Conservation (phyloP, 1,139 yeast genomes). For the Hemisphaericaspora subhashii region DNA sequence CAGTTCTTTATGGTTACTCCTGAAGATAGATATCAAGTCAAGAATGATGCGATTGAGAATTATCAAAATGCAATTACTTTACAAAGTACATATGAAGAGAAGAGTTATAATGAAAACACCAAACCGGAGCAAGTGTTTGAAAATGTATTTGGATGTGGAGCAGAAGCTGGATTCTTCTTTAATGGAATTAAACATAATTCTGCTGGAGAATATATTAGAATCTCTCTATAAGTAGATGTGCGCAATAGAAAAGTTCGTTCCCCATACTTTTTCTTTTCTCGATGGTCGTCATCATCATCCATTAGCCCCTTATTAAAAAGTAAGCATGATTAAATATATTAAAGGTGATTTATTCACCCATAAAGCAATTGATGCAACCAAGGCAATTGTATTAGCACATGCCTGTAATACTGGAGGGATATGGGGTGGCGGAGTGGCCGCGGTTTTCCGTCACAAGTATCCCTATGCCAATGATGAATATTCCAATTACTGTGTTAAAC, state of each 20-base stretch:
- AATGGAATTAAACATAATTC: slow-evolving; percentile 43
- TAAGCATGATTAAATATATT: slow-evolving; percentile 43
- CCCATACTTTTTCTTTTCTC: not conserved
- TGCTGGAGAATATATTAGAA: slow-evolving; percentile 36
- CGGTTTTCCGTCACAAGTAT: slow-evolving; percentile 45
- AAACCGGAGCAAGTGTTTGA: slow-evolving; percentile 16
- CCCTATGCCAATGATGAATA: slow-evolving; percentile 54
- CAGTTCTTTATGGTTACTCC: slow-evolving; percentile 52
- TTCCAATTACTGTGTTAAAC: slow-evolving; percentile 44
- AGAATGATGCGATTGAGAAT: slow-evolving; percentile 6
- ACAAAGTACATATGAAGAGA: slow-evolving; percentile 37
- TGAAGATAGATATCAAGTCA: slow-evolving; percentile 20
- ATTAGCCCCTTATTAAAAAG: not conserved
- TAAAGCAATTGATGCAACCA: slow-evolving; percentile 15
- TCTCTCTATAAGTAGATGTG: slow-evolving; percentile 2
- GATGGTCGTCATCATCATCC: too few species aligned
- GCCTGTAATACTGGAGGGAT: slow-evolving; percentile 77
- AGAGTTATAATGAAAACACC: slow-evolving; percentile 18
- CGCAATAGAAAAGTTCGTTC: not conserved
- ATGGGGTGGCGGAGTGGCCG: slow-evolving; percentile 88
- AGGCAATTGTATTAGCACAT: slow-evolving; percentile 51
- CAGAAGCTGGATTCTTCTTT: slow-evolving; percentile 44
- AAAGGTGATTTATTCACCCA: slow-evolving; percentile 61
- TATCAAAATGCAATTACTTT: slow-evolving; percentile 16
- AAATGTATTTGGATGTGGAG: slow-evolving; percentile 44